Evolutionary conservation across 768 basidiomycete species (phyloP).

Genomic region (Leucosporidium yakuticum): DNA sequence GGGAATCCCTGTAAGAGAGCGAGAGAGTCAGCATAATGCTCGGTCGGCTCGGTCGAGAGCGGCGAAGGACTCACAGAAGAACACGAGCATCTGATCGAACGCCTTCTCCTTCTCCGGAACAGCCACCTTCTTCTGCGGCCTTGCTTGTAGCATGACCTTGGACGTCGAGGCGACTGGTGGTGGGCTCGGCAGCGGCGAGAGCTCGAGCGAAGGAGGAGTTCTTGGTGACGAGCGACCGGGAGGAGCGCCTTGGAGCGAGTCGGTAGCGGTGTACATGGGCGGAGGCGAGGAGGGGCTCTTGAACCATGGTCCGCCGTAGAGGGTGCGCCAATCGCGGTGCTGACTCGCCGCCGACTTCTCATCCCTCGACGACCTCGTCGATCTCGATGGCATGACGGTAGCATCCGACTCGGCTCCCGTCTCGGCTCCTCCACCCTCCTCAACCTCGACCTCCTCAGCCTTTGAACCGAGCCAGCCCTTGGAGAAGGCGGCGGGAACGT

Average conservation of each 20-base stretch:
- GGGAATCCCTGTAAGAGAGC: background rate
- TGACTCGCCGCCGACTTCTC: background rate
- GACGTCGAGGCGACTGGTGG: background rate
- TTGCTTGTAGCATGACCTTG: constrained; percentile 32
- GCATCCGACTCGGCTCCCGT: background rate
- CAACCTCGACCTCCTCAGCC: constrained; percentile 3
- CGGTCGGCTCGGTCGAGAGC: no score
- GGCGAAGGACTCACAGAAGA: constrained; percentile 44
- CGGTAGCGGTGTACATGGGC: constrained; percentile 1
- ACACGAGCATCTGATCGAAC: constrained; percentile 43
- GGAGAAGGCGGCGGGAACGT: constrained; percentile 4
- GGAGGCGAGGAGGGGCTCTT: background rate
- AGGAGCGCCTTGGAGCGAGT: background rate
- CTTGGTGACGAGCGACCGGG: background rate
- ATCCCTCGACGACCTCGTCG: background rate
- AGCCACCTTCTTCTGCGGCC: constrained; percentile 41
- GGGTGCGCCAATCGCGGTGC: no score
- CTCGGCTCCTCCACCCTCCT: background rate
- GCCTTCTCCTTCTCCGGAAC: constrained; percentile 14
- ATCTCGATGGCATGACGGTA: background rate
- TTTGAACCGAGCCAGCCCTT: background rate
- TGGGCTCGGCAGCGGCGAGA: background rate
- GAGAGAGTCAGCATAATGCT: constrained; percentile 2
- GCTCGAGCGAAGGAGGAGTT: background rate
- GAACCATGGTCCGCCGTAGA: no score